Evolutionary conservation across 192 early-diverging fungal species (phyloP).

Genomic region (Coemansia erecta): DNA sequence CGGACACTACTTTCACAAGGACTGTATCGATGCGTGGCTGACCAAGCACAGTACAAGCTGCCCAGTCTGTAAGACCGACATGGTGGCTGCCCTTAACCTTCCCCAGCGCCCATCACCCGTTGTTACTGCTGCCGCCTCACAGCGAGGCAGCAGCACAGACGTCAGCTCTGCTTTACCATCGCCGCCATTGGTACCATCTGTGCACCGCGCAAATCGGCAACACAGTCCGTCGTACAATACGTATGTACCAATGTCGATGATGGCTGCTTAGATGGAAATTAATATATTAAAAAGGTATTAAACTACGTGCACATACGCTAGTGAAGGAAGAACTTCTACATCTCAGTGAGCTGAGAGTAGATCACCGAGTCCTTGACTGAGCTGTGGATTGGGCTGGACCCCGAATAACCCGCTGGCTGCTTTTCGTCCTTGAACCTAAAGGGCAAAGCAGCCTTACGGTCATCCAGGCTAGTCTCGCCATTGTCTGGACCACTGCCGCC

Average conservation of each 20-base stretch:
- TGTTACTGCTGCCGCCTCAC: neutral
- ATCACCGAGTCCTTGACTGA: constrained; percentile 32
- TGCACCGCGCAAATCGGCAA: neutral
- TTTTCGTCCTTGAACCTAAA: constrained; percentile 13
- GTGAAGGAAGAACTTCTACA: too few species aligned
- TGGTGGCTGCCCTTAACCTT: constrained; percentile 14
- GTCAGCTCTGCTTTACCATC: too few species aligned
- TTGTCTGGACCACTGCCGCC: neutral
- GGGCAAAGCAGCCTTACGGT: constrained; percentile 10
- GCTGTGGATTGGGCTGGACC: constrained; percentile 18
- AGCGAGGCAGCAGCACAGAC: too few species aligned
- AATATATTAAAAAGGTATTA: neutral
- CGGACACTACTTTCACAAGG: constrained; percentile 58
- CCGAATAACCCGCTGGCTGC: constrained; percentile 7
- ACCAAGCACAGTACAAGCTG: constrained; percentile 20
- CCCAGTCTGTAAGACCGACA: constrained; percentile 24
- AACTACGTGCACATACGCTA: neutral
- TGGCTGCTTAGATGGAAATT: too few species aligned
- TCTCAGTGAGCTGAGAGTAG: constrained; percentile 28
- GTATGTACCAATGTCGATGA: too few species aligned
- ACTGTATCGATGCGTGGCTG: constrained; percentile 58
- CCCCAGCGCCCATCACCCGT: constrained; percentile 5
- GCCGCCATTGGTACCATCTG: too few species aligned
- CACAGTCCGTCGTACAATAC: constrained; percentile 6
- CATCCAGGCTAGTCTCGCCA: constrained; percentile 8